phyloP scores from a whole-genome alignment of 2,329 filamentous ascomycete genomes.

The Allantophomopsis cytisporea region DNA sequence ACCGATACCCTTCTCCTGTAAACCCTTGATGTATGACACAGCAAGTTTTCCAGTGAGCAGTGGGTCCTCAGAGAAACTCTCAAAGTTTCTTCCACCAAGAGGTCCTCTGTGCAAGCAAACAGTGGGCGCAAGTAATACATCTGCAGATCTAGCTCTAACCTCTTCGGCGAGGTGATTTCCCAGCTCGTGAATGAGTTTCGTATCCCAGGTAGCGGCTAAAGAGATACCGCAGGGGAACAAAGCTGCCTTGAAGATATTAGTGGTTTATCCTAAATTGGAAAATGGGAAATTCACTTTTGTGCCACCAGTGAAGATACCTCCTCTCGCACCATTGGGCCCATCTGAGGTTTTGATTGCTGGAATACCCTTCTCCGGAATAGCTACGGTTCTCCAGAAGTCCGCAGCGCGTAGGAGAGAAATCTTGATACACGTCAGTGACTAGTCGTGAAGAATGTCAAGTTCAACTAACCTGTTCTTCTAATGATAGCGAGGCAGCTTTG shows the following conservation, averaged over 20 bases:
- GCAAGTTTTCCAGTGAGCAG: slow-evolving; percentile 62
- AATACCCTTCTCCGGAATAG: slow-evolving; percentile 47
- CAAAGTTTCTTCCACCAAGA: slow-evolving; percentile 74
- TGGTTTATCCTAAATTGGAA: neutral
- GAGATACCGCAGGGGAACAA: slow-evolving; percentile 71
- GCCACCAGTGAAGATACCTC: slow-evolving; percentile 54
- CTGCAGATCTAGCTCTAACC: slow-evolving; percentile 57
- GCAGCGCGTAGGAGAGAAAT: slow-evolving; percentile 45
- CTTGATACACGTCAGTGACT: slow-evolving; percentile 19
- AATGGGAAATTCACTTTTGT: slow-evolving; percentile 30
- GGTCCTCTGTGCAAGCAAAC: slow-evolving; percentile 75
- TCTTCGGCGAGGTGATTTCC: slow-evolving; percentile 61
- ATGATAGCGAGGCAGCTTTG: slow-evolving; percentile 12
- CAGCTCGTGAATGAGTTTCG: slow-evolving; percentile 52
- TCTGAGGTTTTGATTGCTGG: slow-evolving; percentile 54
- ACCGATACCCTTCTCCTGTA: slow-evolving; percentile 61
- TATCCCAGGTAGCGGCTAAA: slow-evolving; percentile 69
- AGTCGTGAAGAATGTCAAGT: neutral
- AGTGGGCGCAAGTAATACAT: slow-evolving; percentile 63
- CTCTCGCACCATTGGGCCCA: slow-evolving; percentile 57
- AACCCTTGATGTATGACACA: slow-evolving; percentile 56
- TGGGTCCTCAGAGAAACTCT: slow-evolving; percentile 77
- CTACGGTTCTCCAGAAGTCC: slow-evolving; percentile 58
- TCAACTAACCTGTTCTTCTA: slow-evolving; percentile 16
- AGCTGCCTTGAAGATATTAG: slow-evolving; percentile 39